Conservation (phyloP, 352 stramenopile species). For the Pythium angustatum region DNA sequence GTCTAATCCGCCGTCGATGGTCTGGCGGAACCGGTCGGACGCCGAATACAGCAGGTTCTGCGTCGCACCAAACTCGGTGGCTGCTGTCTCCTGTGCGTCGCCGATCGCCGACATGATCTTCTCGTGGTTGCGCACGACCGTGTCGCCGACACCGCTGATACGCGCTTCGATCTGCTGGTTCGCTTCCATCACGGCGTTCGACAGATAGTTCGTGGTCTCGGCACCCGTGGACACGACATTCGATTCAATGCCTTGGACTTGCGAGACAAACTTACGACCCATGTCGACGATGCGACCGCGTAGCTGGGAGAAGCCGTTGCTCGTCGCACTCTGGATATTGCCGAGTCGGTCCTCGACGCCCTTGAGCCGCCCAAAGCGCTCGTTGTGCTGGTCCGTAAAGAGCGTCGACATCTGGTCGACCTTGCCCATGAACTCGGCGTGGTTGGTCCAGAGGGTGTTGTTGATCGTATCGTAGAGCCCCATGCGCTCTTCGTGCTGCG, state of each 20-base stretch:
- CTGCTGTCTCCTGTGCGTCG: constrained; percentile 9
- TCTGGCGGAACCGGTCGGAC: constrained; percentile 12
- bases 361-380: constrained; percentile 15
- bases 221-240: constrained; percentile 12
- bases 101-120: constrained; percentile 15
- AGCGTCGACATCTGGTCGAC: constrained; percentile 14
- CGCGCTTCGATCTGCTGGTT: constrained; percentile 9
- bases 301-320: constrained; percentile 10
- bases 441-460: constrained; percentile 21
- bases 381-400: constrained; percentile 17
- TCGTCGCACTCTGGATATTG: constrained; percentile 13
- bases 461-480: constrained; percentile 19
- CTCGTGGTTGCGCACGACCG: constrained; percentile 12
- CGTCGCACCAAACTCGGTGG: constrained; percentile 9
- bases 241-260: constrained; percentile 14
- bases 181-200: constrained; percentile 11
- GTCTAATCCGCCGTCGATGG: constrained; percentile 9
- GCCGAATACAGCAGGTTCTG: constrained; percentile 11
- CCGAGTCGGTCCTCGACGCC: constrained; percentile 4
- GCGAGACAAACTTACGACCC: constrained; percentile 12
- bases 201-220: constrained; percentile 19
- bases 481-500: constrained; percentile 16
- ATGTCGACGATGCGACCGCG: constrained; percentile 16
- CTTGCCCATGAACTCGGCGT: constrained; percentile 17
- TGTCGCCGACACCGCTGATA: constrained; percentile 16